Base-by-base conservation (phyloP, 805 yeast species). In the Ogataea sp. region DNA sequence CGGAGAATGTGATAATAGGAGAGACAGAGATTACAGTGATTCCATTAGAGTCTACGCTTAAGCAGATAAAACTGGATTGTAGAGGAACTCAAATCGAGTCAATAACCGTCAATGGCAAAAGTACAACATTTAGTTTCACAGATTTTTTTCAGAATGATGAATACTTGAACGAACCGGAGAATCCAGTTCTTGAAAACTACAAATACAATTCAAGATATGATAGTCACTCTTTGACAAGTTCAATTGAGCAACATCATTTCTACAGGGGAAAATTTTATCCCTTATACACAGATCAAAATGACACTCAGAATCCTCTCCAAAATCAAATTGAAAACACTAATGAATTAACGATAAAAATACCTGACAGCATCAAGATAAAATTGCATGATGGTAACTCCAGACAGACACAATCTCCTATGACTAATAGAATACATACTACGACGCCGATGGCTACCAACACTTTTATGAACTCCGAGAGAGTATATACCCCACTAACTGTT, bases 11-110 rank as follows among this genome's bases (percentile, higher is more conserved):
- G 17, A 62, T 88, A 6, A 54, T 52, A 0, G 98, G 97, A 14
- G 70, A 74, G 47, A 87, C 97, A 0, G 97, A 89, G 53, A 62
- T 93, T 25, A 82, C 93, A 2, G 67, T 89, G 2, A 68, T 84
- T 15, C 97, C 98, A 0, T 63, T 75, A 14, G 75, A 78, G 38
- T 64, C 78, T 17, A 51, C 66, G 1, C 62, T 90, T 34, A 75
- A 73, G 41, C 63, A 65, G 10, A 65, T 93, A 20, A 73, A 75
- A 38, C 64, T 93, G 38, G 97, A 93, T 56, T 85, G 95, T 43
- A 74, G 95, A 39, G 86, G 85, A 33, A 70, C 83, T 63, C 67
- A 65, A 28, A 73, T 93, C 28, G 69, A 71, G 20, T 73, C 75
- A 20, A 82, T 87, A 6, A 65, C 66, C 27, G 73, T 93, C 32